These are phyloP conservation scores for Adiantum capillusveneris DNA, from an alignment of 75 land plant genomes.

Conservation along the genomic window DNA sequence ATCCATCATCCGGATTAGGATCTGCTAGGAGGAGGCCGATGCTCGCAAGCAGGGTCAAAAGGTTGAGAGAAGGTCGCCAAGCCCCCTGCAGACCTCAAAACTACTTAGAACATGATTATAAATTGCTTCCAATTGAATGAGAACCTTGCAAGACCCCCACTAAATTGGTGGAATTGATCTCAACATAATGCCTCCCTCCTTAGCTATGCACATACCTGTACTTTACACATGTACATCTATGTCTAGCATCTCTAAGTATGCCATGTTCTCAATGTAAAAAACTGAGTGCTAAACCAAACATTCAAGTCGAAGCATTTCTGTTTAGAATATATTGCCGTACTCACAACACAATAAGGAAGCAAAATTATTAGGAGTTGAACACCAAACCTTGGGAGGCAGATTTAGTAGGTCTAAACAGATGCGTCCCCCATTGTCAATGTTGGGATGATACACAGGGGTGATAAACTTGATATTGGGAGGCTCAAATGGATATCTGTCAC, in stretches of 20 bases:
- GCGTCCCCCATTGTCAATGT: constrained; percentile 88
- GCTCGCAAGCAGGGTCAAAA: constrained; percentile 70
- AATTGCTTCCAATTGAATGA: neutral
- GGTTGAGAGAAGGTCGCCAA: constrained; percentile 88
- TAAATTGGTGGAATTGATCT: no score
- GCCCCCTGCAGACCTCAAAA: constrained; percentile 47
- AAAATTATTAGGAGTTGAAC: neutral
- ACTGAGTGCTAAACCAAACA: no score
- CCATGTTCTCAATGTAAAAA: no score
- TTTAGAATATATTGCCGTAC: no score
- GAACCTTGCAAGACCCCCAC: no score
- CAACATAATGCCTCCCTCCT: no score
- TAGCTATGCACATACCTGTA: no score
- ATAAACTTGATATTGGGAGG: constrained; percentile 78
- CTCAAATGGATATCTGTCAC: constrained; percentile 87
- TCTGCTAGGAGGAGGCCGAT: constrained; percentile 74
- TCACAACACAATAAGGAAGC: constrained; percentile 4
- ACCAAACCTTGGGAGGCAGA: constrained; percentile 78
- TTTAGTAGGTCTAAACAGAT: constrained; percentile 91
- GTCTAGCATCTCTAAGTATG: no score
- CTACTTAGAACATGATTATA: no score
- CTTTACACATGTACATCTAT: no score
- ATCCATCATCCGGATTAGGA: constrained; percentile 93
- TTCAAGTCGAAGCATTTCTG: no score
- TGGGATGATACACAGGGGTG: constrained; percentile 91